A percentile compares a stretch with the other conserved stretches of the same genome.
Evolutionary conservation across 2,329 filamentous ascomycete species (phyloP).

Genomic region (Salinomyces thailandicus): DNA sequence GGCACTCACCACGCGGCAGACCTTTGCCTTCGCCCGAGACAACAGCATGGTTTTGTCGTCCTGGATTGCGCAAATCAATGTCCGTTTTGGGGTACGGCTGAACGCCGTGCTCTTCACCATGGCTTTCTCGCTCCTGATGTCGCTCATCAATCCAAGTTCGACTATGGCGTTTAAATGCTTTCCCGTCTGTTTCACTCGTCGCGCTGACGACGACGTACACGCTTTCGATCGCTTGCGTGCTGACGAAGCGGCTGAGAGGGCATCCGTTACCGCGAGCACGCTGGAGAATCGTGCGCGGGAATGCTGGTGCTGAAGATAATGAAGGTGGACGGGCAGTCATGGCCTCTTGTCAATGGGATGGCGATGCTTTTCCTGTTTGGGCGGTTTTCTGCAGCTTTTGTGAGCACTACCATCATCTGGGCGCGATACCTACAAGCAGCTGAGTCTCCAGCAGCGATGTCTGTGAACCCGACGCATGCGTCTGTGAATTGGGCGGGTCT

Average conservation of each 20-base stretch:
- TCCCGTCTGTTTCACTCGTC: background rate
- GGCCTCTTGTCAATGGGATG: slow-evolving; percentile 27
- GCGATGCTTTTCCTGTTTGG: slow-evolving; percentile 3
- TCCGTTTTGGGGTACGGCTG: background rate
- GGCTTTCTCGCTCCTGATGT: slow-evolving; percentile 1
- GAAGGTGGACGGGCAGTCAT: slow-evolving; percentile 18
- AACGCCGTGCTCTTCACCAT: slow-evolving; percentile 1
- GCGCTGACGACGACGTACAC: background rate
- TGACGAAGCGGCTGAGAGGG: background rate
- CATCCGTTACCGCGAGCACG: background rate
- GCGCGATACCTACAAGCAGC: background rate
- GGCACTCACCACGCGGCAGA: background rate
- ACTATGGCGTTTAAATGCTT: background rate
- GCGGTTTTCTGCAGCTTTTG: slow-evolving; percentile 9
- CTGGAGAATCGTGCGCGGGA: background rate
- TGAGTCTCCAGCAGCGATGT: background rate
- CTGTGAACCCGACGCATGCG: background rate
- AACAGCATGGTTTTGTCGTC: background rate
- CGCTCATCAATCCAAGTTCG: background rate
- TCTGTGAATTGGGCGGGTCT: background rate
- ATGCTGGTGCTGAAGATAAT: background rate
- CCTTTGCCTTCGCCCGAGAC: slow-evolving; percentile 1
- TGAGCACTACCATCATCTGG: background rate
- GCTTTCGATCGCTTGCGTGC: background rate
- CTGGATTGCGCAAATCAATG: slow-evolving; percentile 1